Evolutionary conservation across 331 rosid genomes (phyloP).

Genomic region (Pyrus hybrid): DNA sequence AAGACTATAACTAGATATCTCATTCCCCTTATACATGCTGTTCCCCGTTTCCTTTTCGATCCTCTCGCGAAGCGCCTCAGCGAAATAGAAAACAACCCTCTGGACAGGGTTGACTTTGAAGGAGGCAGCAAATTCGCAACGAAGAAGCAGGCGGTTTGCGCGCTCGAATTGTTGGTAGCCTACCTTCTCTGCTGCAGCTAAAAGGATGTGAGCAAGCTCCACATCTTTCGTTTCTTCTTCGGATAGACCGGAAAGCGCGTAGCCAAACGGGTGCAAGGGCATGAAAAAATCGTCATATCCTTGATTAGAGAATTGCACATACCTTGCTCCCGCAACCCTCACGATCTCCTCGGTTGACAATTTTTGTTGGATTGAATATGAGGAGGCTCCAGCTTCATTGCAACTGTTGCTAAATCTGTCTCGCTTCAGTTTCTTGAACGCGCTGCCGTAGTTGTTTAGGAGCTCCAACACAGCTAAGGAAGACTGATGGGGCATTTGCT

Average conservation of each 20-base stretch:
- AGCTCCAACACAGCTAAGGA: conserved; percentile 41
- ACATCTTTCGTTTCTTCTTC: conserved; percentile 52
- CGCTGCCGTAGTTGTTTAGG: conserved; percentile 32
- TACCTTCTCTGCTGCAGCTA: conserved; percentile 67
- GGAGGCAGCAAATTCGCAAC: conserved; percentile 43
- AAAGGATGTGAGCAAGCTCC: conserved; percentile 62
- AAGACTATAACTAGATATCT: neutral
- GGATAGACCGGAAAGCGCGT: conserved; percentile 30
- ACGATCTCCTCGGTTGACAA: conserved; percentile 61
- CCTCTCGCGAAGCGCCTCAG: conserved; percentile 55
- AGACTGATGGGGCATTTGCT: conserved; percentile 14
- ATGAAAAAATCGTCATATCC: conserved; percentile 26
- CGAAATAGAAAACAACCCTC: conserved; percentile 44
- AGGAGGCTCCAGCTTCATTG: neutral
- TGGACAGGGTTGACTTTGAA: conserved; percentile 26
- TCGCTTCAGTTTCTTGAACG: conserved; percentile 34
- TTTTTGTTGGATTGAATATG: conserved; percentile 11
- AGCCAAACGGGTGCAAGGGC: conserved; percentile 50
- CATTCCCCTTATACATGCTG: neutral
- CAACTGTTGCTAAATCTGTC: conserved; percentile 1
- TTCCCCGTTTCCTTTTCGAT: conserved; percentile 42
- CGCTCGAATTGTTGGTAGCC: conserved; percentile 50
- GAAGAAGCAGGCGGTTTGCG: conserved; percentile 48
- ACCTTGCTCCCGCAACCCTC: conserved; percentile 66
- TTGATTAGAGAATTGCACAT: conserved; percentile 35